A percentile compares a stretch with the other conserved stretches of the same genome.
Conservation (phyloP, 768 basidiomycete species). For the Boletellus sp. region DNA sequence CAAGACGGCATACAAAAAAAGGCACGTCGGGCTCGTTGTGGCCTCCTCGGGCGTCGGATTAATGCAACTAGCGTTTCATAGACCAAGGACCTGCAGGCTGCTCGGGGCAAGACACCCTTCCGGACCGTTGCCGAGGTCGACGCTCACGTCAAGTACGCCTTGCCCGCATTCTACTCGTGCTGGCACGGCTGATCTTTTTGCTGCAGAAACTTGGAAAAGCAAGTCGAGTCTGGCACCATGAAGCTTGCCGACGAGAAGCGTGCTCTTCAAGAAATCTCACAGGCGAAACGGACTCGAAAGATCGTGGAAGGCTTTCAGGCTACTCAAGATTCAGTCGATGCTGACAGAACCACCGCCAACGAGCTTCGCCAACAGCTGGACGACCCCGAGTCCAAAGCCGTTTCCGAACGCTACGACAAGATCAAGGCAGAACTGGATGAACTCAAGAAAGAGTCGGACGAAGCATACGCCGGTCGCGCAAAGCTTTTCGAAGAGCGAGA, state of each 20-base stretch:
- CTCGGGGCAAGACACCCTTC: conserved; percentile 73
- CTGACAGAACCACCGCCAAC: conserved; percentile 69
- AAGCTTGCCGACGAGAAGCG: conserved; percentile 96
- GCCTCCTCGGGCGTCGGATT: background rate
- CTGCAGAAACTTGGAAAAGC: conserved; percentile 76
- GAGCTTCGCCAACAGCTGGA: conserved; percentile 81
- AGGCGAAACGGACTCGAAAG: conserved; percentile 65
- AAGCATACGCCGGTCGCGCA: conserved; percentile 71
- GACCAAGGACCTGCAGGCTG: conserved; percentile 84
- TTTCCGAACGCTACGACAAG: conserved; percentile 74
- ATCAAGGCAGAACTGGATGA: conserved; percentile 84
- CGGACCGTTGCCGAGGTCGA: conserved; percentile 87
- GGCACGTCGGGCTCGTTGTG: conserved; percentile 38
- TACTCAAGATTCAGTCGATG: conserved; percentile 77
- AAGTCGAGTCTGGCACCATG: conserved; percentile 88
- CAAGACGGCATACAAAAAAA: conserved; percentile 82
- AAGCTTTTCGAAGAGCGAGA: conserved; percentile 89
- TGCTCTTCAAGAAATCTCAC: conserved; percentile 84
- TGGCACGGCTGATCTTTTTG: conserved; percentile 4
- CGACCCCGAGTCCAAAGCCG: conserved; percentile 83
- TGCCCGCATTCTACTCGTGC: conserved; percentile 2
- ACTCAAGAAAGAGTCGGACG: conserved; percentile 83
- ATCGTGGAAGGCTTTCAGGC: conserved; percentile 78
- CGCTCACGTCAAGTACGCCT: conserved; percentile 71
- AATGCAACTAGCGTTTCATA: conserved; percentile 28